Evolutionary conservation across 805 yeast genomes (phyloP).

Genomic region (Saccharomycopsis sp.): DNA sequence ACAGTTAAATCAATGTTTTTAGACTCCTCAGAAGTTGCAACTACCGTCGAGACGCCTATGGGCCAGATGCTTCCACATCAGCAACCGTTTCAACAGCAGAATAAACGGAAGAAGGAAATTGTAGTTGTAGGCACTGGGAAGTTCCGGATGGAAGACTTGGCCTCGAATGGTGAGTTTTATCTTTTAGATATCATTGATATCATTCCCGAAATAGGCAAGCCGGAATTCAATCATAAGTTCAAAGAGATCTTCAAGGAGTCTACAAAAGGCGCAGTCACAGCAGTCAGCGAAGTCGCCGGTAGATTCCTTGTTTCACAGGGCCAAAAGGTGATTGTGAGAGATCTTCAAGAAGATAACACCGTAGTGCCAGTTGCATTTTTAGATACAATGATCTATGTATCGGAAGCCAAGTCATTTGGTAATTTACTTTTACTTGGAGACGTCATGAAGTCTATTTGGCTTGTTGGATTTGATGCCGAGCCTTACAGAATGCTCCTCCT

Average conservation of each 20-base stretch:
- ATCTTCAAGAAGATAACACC: slow-evolving; percentile 75
- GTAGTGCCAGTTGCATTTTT: slow-evolving; percentile 91
- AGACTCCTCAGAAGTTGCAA: slow-evolving; percentile 34
- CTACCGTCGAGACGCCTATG: neutral
- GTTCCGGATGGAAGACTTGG: slow-evolving; percentile 71
- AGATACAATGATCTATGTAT: slow-evolving; percentile 74
- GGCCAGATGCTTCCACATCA: slow-evolving; percentile 31
- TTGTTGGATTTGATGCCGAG: slow-evolving; percentile 89
- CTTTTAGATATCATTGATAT: slow-evolving; percentile 72
- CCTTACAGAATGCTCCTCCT: slow-evolving; percentile 80
- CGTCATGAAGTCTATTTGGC: slow-evolving; percentile 64
- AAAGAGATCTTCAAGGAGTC: slow-evolving; percentile 68
- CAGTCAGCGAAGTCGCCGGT: slow-evolving; percentile 75
- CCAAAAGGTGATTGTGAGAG: slow-evolving; percentile 69
- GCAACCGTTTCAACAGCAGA: slow-evolving; percentile 26
- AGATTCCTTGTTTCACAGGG: slow-evolving; percentile 82
- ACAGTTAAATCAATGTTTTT: slow-evolving; percentile 48
- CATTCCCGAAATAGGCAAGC: slow-evolving; percentile 83
- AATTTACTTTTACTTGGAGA: slow-evolving; percentile 81
- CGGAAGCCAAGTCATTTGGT: slow-evolving; percentile 77
- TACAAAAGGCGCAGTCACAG: slow-evolving; percentile 77
- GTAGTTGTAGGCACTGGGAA: slow-evolving; percentile 75
- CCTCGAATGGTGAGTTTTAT: slow-evolving; percentile 72
- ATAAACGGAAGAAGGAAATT: slow-evolving; percentile 48
- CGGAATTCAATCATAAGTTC: slow-evolving; percentile 75